Conservation (phyloP, 1,284 basidiomycete species). For the Anthracocystis walkeri region DNA sequence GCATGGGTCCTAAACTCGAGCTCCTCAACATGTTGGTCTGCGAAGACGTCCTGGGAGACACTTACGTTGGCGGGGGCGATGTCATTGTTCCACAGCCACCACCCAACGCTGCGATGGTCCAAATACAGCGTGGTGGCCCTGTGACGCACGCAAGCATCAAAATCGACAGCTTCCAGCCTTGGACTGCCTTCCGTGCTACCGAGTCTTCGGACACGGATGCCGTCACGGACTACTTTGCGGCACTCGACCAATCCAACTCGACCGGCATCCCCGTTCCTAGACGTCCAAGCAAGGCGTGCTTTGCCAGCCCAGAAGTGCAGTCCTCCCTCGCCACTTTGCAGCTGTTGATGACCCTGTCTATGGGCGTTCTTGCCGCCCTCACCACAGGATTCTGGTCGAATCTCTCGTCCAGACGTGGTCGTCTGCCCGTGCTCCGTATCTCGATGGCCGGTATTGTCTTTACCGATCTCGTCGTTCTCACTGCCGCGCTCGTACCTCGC, state of each 20-base stretch:
- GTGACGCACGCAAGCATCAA: background rate
- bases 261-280: constrained; percentile 34
- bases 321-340: constrained; percentile 52
- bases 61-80: constrained; percentile 27
- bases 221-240: constrained; percentile 22
- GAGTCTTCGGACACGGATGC: constrained; percentile 6
- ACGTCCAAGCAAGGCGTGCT: constrained; percentile 50
- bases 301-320: constrained; percentile 50
- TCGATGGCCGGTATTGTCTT: constrained; percentile 79
- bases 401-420: constrained; percentile 81
- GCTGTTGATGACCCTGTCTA: constrained; percentile 76
- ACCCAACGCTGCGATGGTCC: constrained; percentile 1
- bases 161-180: constrained; percentile 28
- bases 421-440: constrained; percentile 80
- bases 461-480: constrained; percentile 74
- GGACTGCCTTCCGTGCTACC: constrained; percentile 1
- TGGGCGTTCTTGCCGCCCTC: constrained; percentile 83
- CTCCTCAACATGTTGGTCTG: constrained; percentile 64
- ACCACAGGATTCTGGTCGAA: constrained; percentile 90
- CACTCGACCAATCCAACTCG: constrained; percentile 31
- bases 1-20: constrained; percentile 64
- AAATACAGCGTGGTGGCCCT: background rate
- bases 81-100: constrained; percentile 23
- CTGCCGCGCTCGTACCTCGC: constrained; percentile 43
- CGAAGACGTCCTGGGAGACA: constrained; percentile 52